These are phyloP conservation scores for Dysphania ambrosioides DNA, from an alignment of 148 eudicot species.

Conservation along the genomic window DNA sequence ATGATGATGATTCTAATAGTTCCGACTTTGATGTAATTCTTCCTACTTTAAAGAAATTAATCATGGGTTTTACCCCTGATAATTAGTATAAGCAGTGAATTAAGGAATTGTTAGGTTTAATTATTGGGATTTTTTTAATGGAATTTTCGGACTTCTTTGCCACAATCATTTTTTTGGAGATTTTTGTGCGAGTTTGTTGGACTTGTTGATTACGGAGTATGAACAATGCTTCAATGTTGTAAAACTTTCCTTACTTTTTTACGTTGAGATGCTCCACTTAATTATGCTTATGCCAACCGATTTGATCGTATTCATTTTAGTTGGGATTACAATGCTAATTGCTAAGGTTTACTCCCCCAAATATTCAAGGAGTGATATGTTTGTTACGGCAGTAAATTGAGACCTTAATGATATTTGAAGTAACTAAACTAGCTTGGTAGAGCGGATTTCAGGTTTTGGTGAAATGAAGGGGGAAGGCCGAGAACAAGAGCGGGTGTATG, in stretches of 20 bases:
- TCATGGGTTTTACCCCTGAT: slow-evolving; percentile 32
- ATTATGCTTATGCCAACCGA: background rate
- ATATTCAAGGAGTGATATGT: too few relatives aligned
- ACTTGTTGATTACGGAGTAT: background rate
- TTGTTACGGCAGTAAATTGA: too few relatives aligned
- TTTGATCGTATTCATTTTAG: background rate
- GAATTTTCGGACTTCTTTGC: background rate
- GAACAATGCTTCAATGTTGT: background rate
- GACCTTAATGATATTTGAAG: too few relatives aligned
- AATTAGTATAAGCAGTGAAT: too few relatives aligned
- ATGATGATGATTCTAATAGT: slow-evolving; percentile 7
- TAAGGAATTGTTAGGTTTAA: background rate
- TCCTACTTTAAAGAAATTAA: slow-evolving; percentile 42
- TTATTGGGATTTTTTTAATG: background rate
- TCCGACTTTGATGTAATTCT: slow-evolving; percentile 16
- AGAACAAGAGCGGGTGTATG: too few relatives aligned
- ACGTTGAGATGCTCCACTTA: too few relatives aligned
- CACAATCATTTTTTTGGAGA: too few relatives aligned
- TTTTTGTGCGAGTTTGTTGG: background rate
- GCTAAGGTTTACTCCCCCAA: too few relatives aligned
- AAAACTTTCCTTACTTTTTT: too few relatives aligned
- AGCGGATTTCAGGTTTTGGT: too few relatives aligned
- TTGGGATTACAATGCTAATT: background rate
- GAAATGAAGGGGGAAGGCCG: too few relatives aligned
- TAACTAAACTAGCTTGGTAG: too few relatives aligned